phyloP scores from a whole-genome alignment of 805 yeast species.

The Sugiyamaella smithiae region DNA sequence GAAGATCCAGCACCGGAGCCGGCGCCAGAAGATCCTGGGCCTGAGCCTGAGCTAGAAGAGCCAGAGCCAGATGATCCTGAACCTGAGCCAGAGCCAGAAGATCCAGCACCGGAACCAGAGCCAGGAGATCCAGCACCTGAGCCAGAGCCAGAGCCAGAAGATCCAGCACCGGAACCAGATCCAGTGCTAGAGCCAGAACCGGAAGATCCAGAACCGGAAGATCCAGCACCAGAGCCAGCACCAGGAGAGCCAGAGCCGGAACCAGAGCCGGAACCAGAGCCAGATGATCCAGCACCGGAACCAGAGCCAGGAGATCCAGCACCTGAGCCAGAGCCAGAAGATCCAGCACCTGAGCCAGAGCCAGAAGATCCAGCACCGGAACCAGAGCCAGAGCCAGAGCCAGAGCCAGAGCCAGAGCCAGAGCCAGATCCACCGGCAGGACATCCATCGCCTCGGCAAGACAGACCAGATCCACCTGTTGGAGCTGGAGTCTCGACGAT shows the following conservation, averaged over 20 bases:
- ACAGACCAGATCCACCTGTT: constrained; percentile 1
- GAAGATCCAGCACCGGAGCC: background rate
- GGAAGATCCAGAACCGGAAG: background rate
- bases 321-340: background rate
- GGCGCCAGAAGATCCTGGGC: background rate
- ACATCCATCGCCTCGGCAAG: background rate
- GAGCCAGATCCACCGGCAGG: background rate
- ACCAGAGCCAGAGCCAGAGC: background rate
- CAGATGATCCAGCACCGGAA: background rate
- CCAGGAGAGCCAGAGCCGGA: background rate
- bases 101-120: constrained; percentile 6
- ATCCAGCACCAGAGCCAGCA: background rate
- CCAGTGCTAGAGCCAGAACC: background rate
- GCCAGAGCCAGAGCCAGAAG: background rate
- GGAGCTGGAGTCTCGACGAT: constrained; percentile 3
- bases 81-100: constrained; percentile 8
- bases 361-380: background rate
- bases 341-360: background rate
- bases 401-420: constrained; percentile 2
- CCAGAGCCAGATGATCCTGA: background rate
- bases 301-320: background rate
- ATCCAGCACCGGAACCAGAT: constrained; percentile 1
- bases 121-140: background rate
- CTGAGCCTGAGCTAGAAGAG: background rate
- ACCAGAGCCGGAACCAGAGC: constrained; percentile 1